Evolutionary conservation across 1,284 basidiomycete species (phyloP), one percentile per base, ranked within the genome.

Genomic region (Trametes versicolor): DNA sequence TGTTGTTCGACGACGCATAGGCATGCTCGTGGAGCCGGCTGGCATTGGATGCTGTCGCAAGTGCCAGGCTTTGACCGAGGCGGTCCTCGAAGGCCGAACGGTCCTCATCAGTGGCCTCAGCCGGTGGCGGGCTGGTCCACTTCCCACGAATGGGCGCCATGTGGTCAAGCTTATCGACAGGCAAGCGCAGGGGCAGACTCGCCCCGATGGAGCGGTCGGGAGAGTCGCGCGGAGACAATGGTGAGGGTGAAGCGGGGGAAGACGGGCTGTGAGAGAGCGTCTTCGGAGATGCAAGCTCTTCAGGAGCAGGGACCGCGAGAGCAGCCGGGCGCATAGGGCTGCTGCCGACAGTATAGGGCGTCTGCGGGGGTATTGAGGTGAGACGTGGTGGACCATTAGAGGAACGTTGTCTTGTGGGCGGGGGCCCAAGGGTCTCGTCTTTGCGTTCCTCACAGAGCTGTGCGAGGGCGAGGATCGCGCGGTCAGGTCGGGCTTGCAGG

Each of bases 91-190:
- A 94, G 34, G 87, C 79, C 2, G 82, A 82, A 54, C 85, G 89
- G 71, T 86, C 89, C n/a, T 83, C 83, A 17, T 85, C 81, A 0
- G 92, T 81, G 0, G 92, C 92, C 71, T 90, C 89, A 1, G 88
- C 85, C 4, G 92, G 90, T n/a, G 92, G 92, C 10, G 92, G 91
- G 69, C 90, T 93, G 0, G 91, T 94, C 91, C 91, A 93, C 75
- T 90, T 90, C 34, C 83, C 79, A 37, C 91, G 85, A 73, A 84
- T 89, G 1, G 92, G 90, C 17, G 90, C 91, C 92, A 93, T 93
- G 70, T 93, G 90, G 63, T 90, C 88, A 43, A 74, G 72, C 56
- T 75, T 74, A 36, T 74, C 72, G 15, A 70, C 60, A 9, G 84
- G 83, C 25, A 84, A 77, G 27, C 81, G 80, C 53, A 78, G 72